These are phyloP conservation scores for Magnolia sinica DNA, from an alignment of 164 flowering plant genomes.

Conservation along the genomic window DNA sequence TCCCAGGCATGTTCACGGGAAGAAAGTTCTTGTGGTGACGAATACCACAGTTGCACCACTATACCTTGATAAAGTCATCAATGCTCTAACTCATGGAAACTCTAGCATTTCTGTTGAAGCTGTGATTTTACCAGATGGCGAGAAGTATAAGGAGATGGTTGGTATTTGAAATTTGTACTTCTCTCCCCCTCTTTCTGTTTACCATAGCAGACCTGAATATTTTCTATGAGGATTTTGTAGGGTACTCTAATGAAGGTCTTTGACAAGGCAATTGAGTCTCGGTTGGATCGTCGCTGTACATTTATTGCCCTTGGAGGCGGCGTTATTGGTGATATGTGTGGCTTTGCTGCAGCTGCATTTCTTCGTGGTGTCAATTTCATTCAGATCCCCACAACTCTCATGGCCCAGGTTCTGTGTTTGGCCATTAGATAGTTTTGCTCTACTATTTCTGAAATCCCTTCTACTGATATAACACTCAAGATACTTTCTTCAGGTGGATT, in stretches of 20 bases:
- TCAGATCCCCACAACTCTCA: constrained; percentile 98
- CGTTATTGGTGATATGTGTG: constrained; percentile 99
- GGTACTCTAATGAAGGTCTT: constrained; percentile 93
- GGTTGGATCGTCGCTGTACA: constrained; percentile 80
- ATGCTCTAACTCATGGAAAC: constrained; percentile 74
- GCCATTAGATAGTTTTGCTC: background rate
- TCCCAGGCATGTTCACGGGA: constrained; percentile 93
- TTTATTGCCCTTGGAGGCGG: constrained; percentile 99
- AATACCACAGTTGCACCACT: constrained; percentile 79
- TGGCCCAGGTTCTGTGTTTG: constrained; percentile 75
- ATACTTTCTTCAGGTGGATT: constrained; percentile 67
- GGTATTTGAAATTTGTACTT: background rate
- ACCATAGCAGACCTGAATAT: background rate
- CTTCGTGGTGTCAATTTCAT: constrained; percentile 97
- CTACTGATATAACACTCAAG: background rate
- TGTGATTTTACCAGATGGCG: constrained; percentile 96
- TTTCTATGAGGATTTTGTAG: constrained; percentile 28
- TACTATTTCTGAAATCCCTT: background rate
- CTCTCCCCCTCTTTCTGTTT: background rate
- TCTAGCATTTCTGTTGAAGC: constrained; percentile 75
- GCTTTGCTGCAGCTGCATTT: constrained; percentile 91
- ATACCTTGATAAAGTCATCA: constrained; percentile 73
- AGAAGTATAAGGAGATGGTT: constrained; percentile 91
- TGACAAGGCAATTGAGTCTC: constrained; percentile 93
- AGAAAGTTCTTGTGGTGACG: constrained; percentile 92